A percentile compares a stretch with the other conserved stretches of the same genome.
phyloP scores from a whole-genome alignment of 2,329 filamentous ascomycete genomes.

The Penicillium sp. region DNA sequence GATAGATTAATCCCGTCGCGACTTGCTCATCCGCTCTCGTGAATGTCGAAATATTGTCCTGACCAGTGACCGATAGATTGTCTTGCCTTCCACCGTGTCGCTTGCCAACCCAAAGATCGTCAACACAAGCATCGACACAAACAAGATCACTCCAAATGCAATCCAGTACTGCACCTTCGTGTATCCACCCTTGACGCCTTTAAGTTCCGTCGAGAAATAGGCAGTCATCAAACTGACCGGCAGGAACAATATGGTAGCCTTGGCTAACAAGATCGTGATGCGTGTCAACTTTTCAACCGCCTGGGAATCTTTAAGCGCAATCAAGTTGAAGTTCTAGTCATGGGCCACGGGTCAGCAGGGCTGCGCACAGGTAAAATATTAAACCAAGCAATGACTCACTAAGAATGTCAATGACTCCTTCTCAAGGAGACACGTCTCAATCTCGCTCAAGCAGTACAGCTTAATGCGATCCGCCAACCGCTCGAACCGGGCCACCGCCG shows the following conservation, averaged over 20 bases:
- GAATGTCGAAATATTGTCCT: slow-evolving; percentile 41
- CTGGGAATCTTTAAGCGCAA: slow-evolving; percentile 74
- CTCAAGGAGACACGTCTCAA: slow-evolving; percentile 68
- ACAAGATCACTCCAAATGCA: slow-evolving; percentile 66
- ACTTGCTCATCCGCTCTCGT: slow-evolving; percentile 29
- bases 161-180: slow-evolving; percentile 69
- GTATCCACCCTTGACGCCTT: slow-evolving; percentile 61
- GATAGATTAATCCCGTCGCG: slow-evolving; percentile 8
- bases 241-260: slow-evolving; percentile 75
- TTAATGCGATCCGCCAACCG: slow-evolving; percentile 64
- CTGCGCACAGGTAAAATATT: too few relatives aligned
- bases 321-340: slow-evolving; percentile 74
- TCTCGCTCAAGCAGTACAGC: slow-evolving; percentile 66
- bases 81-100: slow-evolving; percentile 61
- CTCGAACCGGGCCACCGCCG: slow-evolving; percentile 63
- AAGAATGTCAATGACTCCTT: slow-evolving; percentile 72
- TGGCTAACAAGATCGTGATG: slow-evolving; percentile 73
- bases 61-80: slow-evolving; percentile 52
- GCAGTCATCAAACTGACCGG: slow-evolving; percentile 75
- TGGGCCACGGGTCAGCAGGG: slow-evolving; percentile 11
- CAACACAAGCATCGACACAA: slow-evolving; percentile 62
- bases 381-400: slow-evolving; percentile 46
- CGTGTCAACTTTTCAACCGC: slow-evolving; percentile 73
- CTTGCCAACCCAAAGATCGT: slow-evolving; percentile 62
- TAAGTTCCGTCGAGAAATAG: slow-evolving; percentile 72